Base-by-base conservation (phyloP, 306 rosid species). In the Chamaecrista fasciculata region DNA sequence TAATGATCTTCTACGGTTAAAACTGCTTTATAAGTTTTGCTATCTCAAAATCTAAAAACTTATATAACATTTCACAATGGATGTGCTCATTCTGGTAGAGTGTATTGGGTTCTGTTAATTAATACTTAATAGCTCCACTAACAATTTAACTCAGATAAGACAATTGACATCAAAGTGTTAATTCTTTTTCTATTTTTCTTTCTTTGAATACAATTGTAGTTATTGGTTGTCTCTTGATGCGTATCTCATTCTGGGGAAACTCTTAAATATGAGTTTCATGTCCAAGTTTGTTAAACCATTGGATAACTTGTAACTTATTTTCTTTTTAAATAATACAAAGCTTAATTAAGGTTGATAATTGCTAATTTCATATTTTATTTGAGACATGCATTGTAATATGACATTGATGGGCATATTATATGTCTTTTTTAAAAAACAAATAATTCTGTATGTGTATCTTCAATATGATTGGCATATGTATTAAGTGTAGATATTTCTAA, bases 391-490 rank as follows among this genome's bases (percentile, higher is more conserved):
- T 56, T 25, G 18, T 26, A 31, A 51, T 16, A 76, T 47, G 40
- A 57, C 73, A 47, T 40, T 65, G 63, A 55, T 68, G 28, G 43
- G 39, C 24, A 42, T 55, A 33, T 36, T 25, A 28, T 44, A 15
- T 61, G 43, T 16, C 9, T 29, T 33, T 33, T 33, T 33, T 33
- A 1, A 33, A 33, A 33, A n/a, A n/a, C n/a, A n/a, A n/a, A n/a
- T n/a, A n/a, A 37, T 49, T 37, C 47, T 70, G 20, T 49, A 10
- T 16, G 59, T 16, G 1, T 15, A 8, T 59, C 25, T 66, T 48
- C 60, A 43, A 24, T 21, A 31, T 69, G 79, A 58, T 57, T 62
- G 50, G 28, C 49, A 6, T 40, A 9, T 59, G 46, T 70, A 29
- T 5, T 48, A 14, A 52, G 48, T 56, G 52, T 15, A 56, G 46